phyloP scores from a whole-genome alignment of 2,329 filamentous ascomycete species.

The Neofusicoccum laricinum region DNA sequence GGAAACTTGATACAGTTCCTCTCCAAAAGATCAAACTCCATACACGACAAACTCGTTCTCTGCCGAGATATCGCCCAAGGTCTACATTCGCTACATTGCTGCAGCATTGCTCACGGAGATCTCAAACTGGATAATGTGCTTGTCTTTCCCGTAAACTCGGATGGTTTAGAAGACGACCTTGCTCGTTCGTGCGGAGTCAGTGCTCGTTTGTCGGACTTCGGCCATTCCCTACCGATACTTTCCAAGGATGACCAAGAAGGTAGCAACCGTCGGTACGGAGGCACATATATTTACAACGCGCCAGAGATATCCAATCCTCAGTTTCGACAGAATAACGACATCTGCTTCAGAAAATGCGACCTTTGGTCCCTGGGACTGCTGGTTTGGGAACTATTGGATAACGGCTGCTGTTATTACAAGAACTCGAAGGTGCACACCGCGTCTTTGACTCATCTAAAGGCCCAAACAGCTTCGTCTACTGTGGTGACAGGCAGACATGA shows the following conservation, averaged over 20 bases:
- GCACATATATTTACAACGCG: constrained; percentile 10
- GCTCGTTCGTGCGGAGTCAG: neutral
- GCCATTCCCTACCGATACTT: neutral
- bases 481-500: no score
- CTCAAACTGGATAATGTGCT: constrained; percentile 21
- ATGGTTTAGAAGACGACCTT: no score
- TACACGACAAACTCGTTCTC: neutral
- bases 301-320: constrained; percentile 3
- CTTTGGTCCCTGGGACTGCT: constrained; percentile 17
- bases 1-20: constrained; percentile 13
- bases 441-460: no score
- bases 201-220: constrained; percentile 17
- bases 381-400: neutral
- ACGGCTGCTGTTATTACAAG: neutral
- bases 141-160: no score
- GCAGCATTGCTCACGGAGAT: constrained; percentile 19
- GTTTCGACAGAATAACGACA: no score
- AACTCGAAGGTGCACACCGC: no score
- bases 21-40: neutral
- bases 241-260: neutral
- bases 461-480: no score
- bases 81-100: constrained; percentile 14
- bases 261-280: constrained; percentile 7
- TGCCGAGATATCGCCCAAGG: constrained; percentile 13
- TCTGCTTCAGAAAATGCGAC: constrained; percentile 16